These are phyloP conservation scores for Rhizopus delemar DNA, from an alignment of 371 early-diverging fungal species.

Conservation along the genomic window DNA sequence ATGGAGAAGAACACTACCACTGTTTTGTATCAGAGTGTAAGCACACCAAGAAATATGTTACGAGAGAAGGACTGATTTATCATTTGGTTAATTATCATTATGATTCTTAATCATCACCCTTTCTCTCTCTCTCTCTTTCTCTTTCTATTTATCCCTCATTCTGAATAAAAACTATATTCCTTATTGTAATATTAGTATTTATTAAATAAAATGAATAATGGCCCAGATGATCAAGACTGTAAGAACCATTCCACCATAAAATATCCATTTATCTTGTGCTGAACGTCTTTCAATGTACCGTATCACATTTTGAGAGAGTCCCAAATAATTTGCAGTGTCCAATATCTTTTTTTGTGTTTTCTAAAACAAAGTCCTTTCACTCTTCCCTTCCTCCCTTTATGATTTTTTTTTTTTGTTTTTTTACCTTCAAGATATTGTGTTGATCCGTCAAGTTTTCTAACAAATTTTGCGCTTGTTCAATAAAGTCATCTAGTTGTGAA, in stretches of 20 bases:
- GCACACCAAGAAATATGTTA: slow-evolving; percentile 31
- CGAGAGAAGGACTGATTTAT: slow-evolving; percentile 35
- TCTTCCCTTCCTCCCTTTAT: not conserved
- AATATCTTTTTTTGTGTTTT: slow-evolving; percentile 76
- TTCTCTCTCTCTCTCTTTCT: slow-evolving; percentile 1
- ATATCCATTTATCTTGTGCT: slow-evolving; percentile 80
- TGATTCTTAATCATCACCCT: not conserved
- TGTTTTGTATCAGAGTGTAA: slow-evolving; percentile 29
- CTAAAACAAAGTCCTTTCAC: slow-evolving; percentile 26
- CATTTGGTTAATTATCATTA: slow-evolving; percentile 35
- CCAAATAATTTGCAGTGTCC: slow-evolving; percentile 80
- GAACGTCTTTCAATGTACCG: slow-evolving; percentile 82
- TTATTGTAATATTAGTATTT: slow-evolving; percentile 2
- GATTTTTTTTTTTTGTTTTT: not conserved
- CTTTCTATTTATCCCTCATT: not conserved
- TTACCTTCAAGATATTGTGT: slow-evolving; percentile 75
- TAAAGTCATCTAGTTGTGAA: slow-evolving; percentile 69
- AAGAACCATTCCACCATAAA: slow-evolving; percentile 70
- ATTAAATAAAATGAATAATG: slow-evolving; percentile 62
- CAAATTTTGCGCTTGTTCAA: slow-evolving; percentile 68
- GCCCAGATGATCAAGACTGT: slow-evolving; percentile 63
- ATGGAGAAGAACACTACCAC: slow-evolving; percentile 33
- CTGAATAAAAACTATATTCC: not conserved
- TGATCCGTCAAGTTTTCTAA: slow-evolving; percentile 79
- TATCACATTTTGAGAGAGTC: slow-evolving; percentile 81